These are phyloP conservation scores for Colletotrichum musae DNA, from an alignment of 2,329 filamentous ascomycete species.

Conservation along the genomic window DNA sequence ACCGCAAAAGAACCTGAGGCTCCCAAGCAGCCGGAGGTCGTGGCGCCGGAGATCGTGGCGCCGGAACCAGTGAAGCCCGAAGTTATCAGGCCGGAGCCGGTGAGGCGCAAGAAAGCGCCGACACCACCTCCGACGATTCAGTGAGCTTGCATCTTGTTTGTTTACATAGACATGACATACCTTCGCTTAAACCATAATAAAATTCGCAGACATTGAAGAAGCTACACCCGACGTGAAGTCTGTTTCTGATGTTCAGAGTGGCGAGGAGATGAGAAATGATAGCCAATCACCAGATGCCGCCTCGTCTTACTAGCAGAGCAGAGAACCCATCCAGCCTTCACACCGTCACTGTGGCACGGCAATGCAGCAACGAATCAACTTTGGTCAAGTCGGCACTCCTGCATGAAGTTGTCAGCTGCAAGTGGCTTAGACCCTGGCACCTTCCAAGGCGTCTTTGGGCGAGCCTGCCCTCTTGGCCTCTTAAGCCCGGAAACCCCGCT, in stretches of 20 bases:
- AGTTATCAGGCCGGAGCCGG: not conserved
- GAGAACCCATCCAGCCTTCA: too few species aligned
- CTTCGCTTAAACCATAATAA: constrained; percentile 3
- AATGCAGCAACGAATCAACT: not conserved
- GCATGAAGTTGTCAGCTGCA: not conserved
- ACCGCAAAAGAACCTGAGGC: constrained; percentile 1
- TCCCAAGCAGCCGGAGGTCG: not conserved
- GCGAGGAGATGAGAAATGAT: too few species aligned
- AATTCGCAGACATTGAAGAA: not conserved
- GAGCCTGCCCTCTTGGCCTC: not conserved
- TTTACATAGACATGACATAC: not conserved
- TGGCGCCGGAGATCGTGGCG: constrained; percentile 4
- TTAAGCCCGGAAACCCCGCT: not conserved
- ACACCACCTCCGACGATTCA: constrained; percentile 35
- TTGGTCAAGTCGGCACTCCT: fast-evolving
- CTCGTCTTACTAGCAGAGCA: not conserved
- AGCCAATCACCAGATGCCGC: too few species aligned
- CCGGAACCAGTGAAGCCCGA: not conserved
- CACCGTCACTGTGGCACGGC: not conserved
- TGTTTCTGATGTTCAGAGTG: too few species aligned
- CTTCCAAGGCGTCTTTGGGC: not conserved
- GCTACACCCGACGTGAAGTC: too few species aligned
- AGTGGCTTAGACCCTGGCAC: not conserved
- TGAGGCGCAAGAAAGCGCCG: constrained; percentile 25
- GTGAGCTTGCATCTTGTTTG: not conserved